Base-by-base conservation (phyloP, 83 land plant species). In the Thuja plicata region DNA sequence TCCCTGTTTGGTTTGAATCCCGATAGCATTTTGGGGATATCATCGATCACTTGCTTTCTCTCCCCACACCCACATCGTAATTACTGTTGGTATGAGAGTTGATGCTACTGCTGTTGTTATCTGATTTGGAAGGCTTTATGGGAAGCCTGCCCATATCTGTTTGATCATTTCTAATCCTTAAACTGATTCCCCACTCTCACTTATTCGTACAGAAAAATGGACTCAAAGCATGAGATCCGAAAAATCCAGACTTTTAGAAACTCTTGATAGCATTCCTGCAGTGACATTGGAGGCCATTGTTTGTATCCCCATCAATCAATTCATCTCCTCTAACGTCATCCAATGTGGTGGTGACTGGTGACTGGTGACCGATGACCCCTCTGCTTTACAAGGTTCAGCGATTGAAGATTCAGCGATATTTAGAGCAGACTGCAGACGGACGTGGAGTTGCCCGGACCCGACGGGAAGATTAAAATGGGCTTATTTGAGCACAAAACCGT, bases 81-180 rank as follows among this genome's bases (percentile, higher is more conserved):
- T 48, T 83, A 52, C 48, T 83, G 34, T 43, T 80, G 48, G 11
- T 80, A 24, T 21, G 84, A 24, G 84, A 19, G 45, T 8, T 80
- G 30, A 66, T 66, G n/a, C 30, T 27, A 46, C 30, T 80, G 84
- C 11, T 80, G 84, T 43, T 80, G 27, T 80, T 80, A 34, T 86
- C 87, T 57, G 87, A 86, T 86, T 86, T 86, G n/a, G 87, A 86
- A 37, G 87, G 87, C 87, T 86, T 86, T 86, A 45, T 54, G 27
- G 87, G 87, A 35, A 86, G 87, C 71, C 71, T 86, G 27, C 87
- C 87, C 71, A 86, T 86, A 86, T 86, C 38, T 86, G 71, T 60
- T 86, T 86, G 41, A 86, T 55, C 87, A 86, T 86, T 46, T 46
- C 79, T 76, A 15, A 76, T 76, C 79, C 40, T 66, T 66, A 66